A percentile compares a stretch with the other conserved stretches of the same genome.
These are phyloP conservation scores for Fusarium succisae DNA, from an alignment of 2,329 filamentous ascomycete genomes.

Conservation along the genomic window DNA sequence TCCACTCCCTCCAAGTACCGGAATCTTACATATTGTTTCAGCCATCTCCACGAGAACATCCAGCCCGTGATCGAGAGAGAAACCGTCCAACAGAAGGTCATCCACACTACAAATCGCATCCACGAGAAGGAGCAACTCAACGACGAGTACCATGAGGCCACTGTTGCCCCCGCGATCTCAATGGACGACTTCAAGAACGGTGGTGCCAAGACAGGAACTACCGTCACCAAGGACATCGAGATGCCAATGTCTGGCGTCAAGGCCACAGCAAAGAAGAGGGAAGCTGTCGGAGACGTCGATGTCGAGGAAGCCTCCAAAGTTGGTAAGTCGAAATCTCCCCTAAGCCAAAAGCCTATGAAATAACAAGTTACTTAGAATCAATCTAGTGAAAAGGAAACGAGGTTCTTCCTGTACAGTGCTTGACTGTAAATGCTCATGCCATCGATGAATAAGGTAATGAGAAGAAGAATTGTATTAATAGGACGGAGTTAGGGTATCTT, in stretches of 20 bases:
- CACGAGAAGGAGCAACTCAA: constrained; percentile 25
- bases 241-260: background rate
- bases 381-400: constrained; percentile 12
- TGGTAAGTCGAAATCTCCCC: background rate
- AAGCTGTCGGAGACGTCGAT: background rate
- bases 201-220: background rate
- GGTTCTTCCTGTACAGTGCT: background rate
- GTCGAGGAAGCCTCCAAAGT: background rate
- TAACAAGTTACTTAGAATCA: constrained; percentile 11
- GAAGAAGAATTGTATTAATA: background rate
- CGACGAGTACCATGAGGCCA: constrained; percentile 16
- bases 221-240: constrained; percentile 4
- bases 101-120: constrained; percentile 19
- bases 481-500: background rate
- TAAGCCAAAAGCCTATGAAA: background rate
- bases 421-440: constrained; percentile 6
- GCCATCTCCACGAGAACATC: constrained; percentile 24
- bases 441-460: background rate
- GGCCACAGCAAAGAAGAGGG: background rate
- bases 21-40: background rate
- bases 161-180: constrained; percentile 3
- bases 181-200: constrained; percentile 20
- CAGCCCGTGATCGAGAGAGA: constrained; percentile 30
- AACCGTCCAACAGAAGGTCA: constrained; percentile 25
- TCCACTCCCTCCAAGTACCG: rapidly evolving